Conservation (phyloP, 495 filamentous ascomycete species). For the Symbiotaphrina buchneri region DNA sequence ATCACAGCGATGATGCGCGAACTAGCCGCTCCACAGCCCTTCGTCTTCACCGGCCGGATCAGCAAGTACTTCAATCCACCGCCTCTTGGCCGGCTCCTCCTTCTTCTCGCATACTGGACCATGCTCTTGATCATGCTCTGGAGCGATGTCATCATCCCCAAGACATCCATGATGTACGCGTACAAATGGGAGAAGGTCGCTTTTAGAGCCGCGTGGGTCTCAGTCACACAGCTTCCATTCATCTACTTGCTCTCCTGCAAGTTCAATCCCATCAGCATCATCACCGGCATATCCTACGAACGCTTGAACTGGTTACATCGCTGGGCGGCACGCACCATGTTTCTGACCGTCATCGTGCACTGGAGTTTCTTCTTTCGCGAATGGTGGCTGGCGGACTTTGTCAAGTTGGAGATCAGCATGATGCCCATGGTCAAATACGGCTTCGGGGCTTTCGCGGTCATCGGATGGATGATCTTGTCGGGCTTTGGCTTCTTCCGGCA, state of each 20-base stretch:
- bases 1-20: no score
- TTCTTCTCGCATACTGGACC: no score
- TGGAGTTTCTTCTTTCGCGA: slow-evolving; percentile 46
- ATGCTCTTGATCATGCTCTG: no score
- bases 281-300: slow-evolving; percentile 50
- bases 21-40: no score
- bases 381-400: slow-evolving; percentile 43
- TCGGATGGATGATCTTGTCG: slow-evolving; percentile 48
- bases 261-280: slow-evolving; percentile 44
- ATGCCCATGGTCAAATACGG: slow-evolving; percentile 45
- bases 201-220: slow-evolving; percentile 54
- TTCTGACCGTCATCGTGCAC: slow-evolving; percentile 54
- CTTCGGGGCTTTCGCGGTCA: slow-evolving; percentile 47
- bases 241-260: slow-evolving; percentile 64
- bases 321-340: slow-evolving; percentile 54
- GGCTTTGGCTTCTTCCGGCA: slow-evolving; percentile 45
- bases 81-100: no score
- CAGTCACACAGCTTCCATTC: slow-evolving; percentile 62
- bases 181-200: slow-evolving; percentile 53
- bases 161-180: no score
- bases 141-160: no score
- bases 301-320: slow-evolving; percentile 69
- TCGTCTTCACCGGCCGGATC: no score
- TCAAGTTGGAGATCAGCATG: slow-evolving; percentile 33
- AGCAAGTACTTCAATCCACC: no score